Evolutionary conservation across 345 rosid species (phyloP).

Genomic region (Physaria fendleri): DNA sequence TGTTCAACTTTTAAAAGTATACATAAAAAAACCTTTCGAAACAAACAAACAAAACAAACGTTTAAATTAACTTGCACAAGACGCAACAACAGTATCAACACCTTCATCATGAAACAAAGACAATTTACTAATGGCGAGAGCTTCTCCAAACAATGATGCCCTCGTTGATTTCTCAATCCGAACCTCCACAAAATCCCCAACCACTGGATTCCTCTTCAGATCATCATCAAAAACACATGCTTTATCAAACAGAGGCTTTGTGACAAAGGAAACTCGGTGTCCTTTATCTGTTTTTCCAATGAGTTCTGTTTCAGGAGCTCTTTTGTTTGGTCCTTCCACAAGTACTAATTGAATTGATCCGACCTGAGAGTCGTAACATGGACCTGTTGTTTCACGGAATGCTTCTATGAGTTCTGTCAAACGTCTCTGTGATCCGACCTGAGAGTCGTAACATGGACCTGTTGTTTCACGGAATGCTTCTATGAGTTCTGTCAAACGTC

Average conservation of each 20-base stretch:
- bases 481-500: slow-evolving; percentile 78
- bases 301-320: slow-evolving; percentile 83
- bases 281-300: slow-evolving; percentile 87
- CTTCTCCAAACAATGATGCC: slow-evolving; percentile 73
- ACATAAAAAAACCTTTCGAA: neutral
- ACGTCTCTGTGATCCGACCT: too few relatives aligned
- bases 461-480: slow-evolving; percentile 75
- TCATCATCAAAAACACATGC: slow-evolving; percentile 13
- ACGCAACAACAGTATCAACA: slow-evolving; percentile 33
- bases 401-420: too few relatives aligned
- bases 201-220: slow-evolving; percentile 40
- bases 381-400: too few relatives aligned
- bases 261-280: slow-evolving; percentile 60
- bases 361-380: too few relatives aligned
- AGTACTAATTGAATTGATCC: slow-evolving; percentile 65
- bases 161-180: slow-evolving; percentile 52
- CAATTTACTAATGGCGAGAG: slow-evolving; percentile 64
- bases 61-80: slow-evolving; percentile 40
- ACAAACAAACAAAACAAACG: slow-evolving; percentile 4
- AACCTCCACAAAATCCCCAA: slow-evolving; percentile 83
- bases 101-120: slow-evolving; percentile 44
- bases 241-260: slow-evolving; percentile 38
- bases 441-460: slow-evolving; percentile 65
- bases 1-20: neutral
- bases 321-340: slow-evolving; percentile 88